These are phyloP conservation scores for Termitomyces sp. DNA, from an alignment of 768 basidiomycete genomes.

Conservation along the genomic window DNA sequence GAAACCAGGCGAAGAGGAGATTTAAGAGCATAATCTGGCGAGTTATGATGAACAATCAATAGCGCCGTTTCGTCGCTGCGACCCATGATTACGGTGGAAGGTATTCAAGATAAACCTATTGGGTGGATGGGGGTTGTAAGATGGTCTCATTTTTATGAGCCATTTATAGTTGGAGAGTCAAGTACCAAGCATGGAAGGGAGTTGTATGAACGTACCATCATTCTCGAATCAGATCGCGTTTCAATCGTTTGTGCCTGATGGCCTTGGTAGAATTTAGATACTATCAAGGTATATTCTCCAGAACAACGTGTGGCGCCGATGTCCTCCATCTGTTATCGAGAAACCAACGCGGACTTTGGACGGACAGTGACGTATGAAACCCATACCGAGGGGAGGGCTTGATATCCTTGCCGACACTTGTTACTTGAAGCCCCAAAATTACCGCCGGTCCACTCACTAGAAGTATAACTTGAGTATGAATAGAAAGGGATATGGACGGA, in stretches of 20 bases:
- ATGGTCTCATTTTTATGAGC: not conserved
- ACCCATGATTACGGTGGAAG: slow-evolving; percentile 13
- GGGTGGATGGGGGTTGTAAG: not conserved
- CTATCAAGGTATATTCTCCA: not conserved
- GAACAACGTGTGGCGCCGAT: slow-evolving; percentile 2
- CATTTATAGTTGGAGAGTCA: slow-evolving; percentile 12
- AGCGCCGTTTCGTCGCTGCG: slow-evolving; percentile 17
- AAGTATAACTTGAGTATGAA: not conserved
- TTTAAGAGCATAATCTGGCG: slow-evolving; percentile 14
- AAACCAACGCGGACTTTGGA: not conserved
- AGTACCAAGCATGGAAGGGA: not conserved
- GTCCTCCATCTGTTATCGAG: not conserved
- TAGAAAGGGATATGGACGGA: not conserved
- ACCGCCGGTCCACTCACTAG: not conserved
- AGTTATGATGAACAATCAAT: slow-evolving; percentile 17
- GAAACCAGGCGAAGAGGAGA: slow-evolving; percentile 29
- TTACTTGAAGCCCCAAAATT: not conserved
- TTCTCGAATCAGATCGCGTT: slow-evolving; percentile 2
- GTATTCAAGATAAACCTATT: not conserved
- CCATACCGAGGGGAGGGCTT: not conserved
- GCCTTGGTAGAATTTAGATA: not conserved
- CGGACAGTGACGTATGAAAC: not conserved
- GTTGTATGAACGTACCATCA: not conserved
- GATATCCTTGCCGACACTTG: not conserved
- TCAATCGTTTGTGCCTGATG: slow-evolving; percentile 10